Conservation (phyloP, 768 basidiomycete genomes). For the Amanita rimosa region DNA sequence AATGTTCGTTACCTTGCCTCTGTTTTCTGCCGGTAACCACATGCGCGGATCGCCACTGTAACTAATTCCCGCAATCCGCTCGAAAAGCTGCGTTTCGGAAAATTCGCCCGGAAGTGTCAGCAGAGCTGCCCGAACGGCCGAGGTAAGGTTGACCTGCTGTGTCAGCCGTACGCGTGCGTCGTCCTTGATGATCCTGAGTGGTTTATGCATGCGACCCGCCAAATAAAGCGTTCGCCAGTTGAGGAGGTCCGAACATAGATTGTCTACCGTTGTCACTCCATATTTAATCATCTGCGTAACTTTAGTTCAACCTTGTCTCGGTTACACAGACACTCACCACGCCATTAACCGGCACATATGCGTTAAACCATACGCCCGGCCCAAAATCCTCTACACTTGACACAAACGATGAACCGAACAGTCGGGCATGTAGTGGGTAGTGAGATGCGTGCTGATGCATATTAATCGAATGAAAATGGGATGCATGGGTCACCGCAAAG, state of each 20-base stretch:
- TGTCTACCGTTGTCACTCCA: slow-evolving; percentile 87
- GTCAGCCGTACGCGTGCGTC: slow-evolving; percentile 87
- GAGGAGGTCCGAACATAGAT: slow-evolving; percentile 79
- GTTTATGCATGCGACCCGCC: slow-evolving; percentile 96
- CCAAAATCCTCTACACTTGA: slow-evolving; percentile 59
- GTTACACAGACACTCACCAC: slow-evolving; percentile 46
- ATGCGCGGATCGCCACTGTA: slow-evolving; percentile 92
- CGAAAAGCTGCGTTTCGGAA: slow-evolving; percentile 72
- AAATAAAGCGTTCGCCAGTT: slow-evolving; percentile 93
- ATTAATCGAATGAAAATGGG: slow-evolving; percentile 93
- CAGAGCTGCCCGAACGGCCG: slow-evolving; percentile 83
- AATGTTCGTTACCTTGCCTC: slow-evolving; percentile 89
- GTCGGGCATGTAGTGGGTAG: slow-evolving; percentile 83
- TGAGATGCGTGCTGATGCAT: slow-evolving; percentile 86
- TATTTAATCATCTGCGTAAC: slow-evolving; percentile 79
- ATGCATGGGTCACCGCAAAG: slow-evolving; percentile 89
- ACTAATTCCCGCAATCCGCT: slow-evolving; percentile 74
- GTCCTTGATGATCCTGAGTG: slow-evolving; percentile 84
- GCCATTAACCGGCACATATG: slow-evolving; percentile 74
- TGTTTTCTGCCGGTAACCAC: slow-evolving; percentile 90
- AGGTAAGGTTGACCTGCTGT: slow-evolving; percentile 88
- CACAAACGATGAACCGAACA: slow-evolving; percentile 77
- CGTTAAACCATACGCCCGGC: slow-evolving; percentile 96
- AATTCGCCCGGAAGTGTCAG: slow-evolving; percentile 79
- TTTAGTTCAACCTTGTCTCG: slow-evolving; percentile 6